phyloP scores from a whole-genome alignment of 805 yeast species.

The Saturnispora sanitii region DNA sequence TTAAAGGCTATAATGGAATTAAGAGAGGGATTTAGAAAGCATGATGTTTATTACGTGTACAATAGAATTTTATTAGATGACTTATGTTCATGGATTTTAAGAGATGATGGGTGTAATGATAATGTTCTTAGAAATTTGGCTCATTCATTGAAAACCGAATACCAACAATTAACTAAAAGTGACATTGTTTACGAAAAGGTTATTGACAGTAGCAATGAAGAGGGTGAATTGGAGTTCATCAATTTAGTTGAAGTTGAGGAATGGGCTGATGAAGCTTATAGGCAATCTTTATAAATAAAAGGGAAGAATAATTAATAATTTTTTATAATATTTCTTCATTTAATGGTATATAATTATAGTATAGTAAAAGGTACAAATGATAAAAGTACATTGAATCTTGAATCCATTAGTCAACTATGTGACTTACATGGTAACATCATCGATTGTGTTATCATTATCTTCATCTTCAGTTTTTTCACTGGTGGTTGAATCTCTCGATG shows the following conservation, averaged over 20 bases:
- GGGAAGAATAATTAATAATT: not conserved
- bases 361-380: too few species aligned
- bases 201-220: conserved; percentile 27
- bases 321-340: not conserved
- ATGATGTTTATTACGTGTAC: conserved; percentile 78
- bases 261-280: conserved; percentile 43
- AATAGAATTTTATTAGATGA: conserved; percentile 71
- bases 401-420: too few species aligned
- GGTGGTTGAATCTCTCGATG: not conserved
- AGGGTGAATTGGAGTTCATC: conserved; percentile 33
- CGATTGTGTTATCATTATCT: not conserved
- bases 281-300: not conserved
- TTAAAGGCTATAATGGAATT: conserved; percentile 49
- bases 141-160: conserved; percentile 46
- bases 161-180: conserved; percentile 29
- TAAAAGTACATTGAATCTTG: too few species aligned
- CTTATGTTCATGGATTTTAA: conserved; percentile 61
- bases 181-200: conserved; percentile 50
- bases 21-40: conserved; percentile 68
- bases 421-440: conserved; percentile 7
- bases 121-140: conserved; percentile 52
- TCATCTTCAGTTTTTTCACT: not conserved
- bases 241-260: conserved; percentile 48
- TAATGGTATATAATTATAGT: too few species aligned
- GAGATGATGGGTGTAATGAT: conserved; percentile 47